Base-by-base conservation (phyloP, 176 grass and related monocot genomes). In the Juncus inflexus region DNA sequence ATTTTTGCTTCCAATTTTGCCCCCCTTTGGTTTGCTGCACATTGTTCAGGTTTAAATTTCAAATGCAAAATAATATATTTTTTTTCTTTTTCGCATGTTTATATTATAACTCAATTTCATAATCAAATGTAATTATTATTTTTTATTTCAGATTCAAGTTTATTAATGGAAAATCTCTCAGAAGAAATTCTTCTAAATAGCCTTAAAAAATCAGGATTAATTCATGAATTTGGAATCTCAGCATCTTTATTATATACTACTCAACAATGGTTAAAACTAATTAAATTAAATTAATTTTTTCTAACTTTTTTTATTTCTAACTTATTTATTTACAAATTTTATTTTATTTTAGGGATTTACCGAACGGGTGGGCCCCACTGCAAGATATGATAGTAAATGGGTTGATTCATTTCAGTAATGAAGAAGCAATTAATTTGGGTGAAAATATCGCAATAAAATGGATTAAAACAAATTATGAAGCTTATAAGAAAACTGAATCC, bases 1-100 rank as follows among this genome's bases (percentile, higher is more conserved):
- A 76, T 78, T 12, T 99, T 92, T 86, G 94, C 88, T 74, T 92
- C 88, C 39, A 99, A 99, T 73, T 99, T 92, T 42, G 2, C 91
- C 45, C 94, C 88, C 12, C 35, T 99, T 12, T 99, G 94, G 88
- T 28, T 86, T 77, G 64, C 81, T 64, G 78, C 88, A 68, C 67
- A 74, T 74, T 37, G 73, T 78, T 61, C 83, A 73, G 88, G 94
- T 89, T 52, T 19, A 51, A 61, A 49, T 67, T 74, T 14, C 12
- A 55, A 10, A 71, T 45, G 51, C 1, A 12, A 2, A 57, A 5
- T 57, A 13, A 57, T 55, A 56, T 70, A 9, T 58, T 43, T 7
- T 13, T 45, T 16, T 5, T 56, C 5, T 10, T 66, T 13, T 61
- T 65, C 58, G 5, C 35, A 5, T 3, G 4, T 43, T 63, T 55